Evolutionary conservation across 306 rosid genomes (phyloP), one percentile per base, ranked within the genome.

Genomic region (Hylodesmum podocarpum): DNA sequence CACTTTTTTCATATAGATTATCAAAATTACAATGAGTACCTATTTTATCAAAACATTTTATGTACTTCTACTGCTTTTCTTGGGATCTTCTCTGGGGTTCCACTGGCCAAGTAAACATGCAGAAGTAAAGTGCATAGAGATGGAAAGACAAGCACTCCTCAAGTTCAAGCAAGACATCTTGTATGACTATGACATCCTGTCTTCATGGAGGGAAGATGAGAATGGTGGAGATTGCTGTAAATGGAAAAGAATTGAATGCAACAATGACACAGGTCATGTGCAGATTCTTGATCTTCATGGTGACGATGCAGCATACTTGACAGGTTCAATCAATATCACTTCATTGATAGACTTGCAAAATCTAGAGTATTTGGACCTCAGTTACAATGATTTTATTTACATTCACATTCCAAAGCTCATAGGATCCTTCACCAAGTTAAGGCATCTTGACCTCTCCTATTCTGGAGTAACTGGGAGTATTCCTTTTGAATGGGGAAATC

Each of bases 111-210:
- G 36, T 33, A 6, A 33, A 33, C 3, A 33, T 33, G 36, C 36
- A 33, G 4, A 33, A 33, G 36, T 33, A 33, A 53, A 40, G 58
- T 77, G 81, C 65, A 19, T 21, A 11, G 75, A 67, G 6, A 33
- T 7, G 6, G 76, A 67, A 24, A 77, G 50, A 24, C 50, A 67
- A 27, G 47, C 78, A 43, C 34, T 74, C 14, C 78, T 41, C 34
- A 18, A 12, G 12, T 67, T 67, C 49, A 41, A 40, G 55, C 75
- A 54, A 40, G 27, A 37, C 59, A 16, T 77, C 34, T 0, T 0
- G 0, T 5, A 27, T 28, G 3, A 0, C 4, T n/a, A 1, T 43
- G 81, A 55, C 43, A 28, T 54, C 14, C 46, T 40, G 2, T 40
- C 46, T 21, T n/a, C 72, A 12, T 64, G 70, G 70, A 64, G 31